Evolutionary conservation across 192 early-diverging fungal species (phyloP), one percentile per base, ranked within the genome.

Genomic region (Coemansia aciculifera): DNA sequence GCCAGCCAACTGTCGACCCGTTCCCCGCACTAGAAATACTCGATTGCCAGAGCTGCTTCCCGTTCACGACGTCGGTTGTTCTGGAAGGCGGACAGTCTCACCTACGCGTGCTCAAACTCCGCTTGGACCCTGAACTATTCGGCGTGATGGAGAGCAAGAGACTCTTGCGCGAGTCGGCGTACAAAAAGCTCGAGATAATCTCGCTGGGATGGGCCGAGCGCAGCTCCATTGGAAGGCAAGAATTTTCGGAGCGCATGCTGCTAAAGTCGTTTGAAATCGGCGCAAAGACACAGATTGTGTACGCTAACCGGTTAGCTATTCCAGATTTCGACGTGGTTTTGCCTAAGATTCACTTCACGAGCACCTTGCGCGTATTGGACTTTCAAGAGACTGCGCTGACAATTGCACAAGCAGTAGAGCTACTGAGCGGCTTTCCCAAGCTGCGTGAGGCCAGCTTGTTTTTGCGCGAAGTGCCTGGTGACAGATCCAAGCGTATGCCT

Each of bases 21-120:
- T 77, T 77, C 34, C 75, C 75, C 5, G 24, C 29, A 19, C 62
- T 77, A n/a, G 42, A 63, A 4, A 59, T 66, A n/a, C 75, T 77
- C 8, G 48, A 72, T 12, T 68, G 69, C 42, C 69, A 63, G 10
- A 70, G 62, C 0, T 24, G 36, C 49, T 67, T 73, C 38, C 71
- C 71, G 40, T 73, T 73, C 39, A 42, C 60, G 12, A 57, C 49
- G 13, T 51, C 65, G 4, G 62, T 40, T n/a, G 43, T 74, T 27
- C 42, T 74, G 5, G 21, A 24, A 10, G 66, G 60, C 11, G 54
- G 72, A 3, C 66, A 37, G 6, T 15, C 38, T 15, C 66, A 65
- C 34, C 38, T 69, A 24, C 63, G 64, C 36, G 62, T 71, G 37
- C 36, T 78, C 27, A 60, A 73, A 21, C 60, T 78, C 6, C 56